Evolutionary conservation across 2,329 filamentous ascomycete species (phyloP).

Genomic region (Neofusicoccum laricinum): DNA sequence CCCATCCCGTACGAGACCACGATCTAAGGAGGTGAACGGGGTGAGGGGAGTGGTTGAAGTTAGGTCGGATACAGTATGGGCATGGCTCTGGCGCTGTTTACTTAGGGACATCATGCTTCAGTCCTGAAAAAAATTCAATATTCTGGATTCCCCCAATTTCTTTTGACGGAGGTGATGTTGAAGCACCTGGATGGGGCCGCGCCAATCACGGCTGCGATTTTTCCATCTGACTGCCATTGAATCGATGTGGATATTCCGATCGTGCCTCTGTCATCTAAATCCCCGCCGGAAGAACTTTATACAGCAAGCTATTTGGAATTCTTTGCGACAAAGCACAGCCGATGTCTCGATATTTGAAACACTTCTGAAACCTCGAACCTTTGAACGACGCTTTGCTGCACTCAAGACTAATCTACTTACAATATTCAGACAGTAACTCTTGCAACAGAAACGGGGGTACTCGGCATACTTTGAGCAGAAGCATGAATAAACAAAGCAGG

Average conservation of each 20-base stretch:
- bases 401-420: neutral
- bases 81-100: constrained; percentile 17
- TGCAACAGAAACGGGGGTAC: neutral
- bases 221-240: neutral
- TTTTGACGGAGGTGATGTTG: neutral
- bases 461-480: neutral
- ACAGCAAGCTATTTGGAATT: neutral
- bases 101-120: constrained; percentile 17
- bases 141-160: constrained; percentile 3
- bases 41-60: constrained; percentile 17
- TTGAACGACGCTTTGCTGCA: neutral
- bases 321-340: neutral
- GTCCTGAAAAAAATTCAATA: constrained; percentile 15
- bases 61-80: constrained; percentile 9
- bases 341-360: neutral
- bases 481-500: neutral
- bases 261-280: neutral
- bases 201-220: neutral
- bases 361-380: neutral
- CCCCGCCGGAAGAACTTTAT: neutral
- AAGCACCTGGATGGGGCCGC: neutral
- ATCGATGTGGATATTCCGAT: neutral
- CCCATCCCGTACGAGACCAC: constrained; percentile 97
- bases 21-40: constrained; percentile 64
- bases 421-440: neutral